Percentiles rank a stretch among this genome's conserved stretches.
Conservation (phyloP, 2,329 filamentous ascomycete species). For the Diaporthe nobilis region DNA sequence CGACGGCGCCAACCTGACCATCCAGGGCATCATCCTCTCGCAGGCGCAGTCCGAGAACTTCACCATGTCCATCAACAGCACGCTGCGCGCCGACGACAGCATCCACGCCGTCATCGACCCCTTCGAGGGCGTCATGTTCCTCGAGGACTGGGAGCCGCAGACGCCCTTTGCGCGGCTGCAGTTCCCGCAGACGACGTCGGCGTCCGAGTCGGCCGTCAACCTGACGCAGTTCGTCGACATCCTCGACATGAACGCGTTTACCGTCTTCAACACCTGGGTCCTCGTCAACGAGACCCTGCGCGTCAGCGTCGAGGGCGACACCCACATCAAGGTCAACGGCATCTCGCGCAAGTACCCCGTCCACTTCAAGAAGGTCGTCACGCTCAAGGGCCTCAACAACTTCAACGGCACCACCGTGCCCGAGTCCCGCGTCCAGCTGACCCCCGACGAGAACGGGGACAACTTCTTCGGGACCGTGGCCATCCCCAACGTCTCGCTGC, state of each 20-base stretch:
- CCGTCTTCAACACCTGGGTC: conserved; percentile 68
- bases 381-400: conserved; percentile 65
- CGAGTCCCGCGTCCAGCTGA: conserved; percentile 62
- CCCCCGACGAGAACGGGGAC: conserved; percentile 58
- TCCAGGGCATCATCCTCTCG: conserved; percentile 66
- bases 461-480: conserved; percentile 73
- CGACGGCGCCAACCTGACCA: conserved; percentile 65
- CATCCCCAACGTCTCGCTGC: conserved; percentile 75
- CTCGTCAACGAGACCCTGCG: conserved; percentile 64
- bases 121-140: conserved; percentile 69
- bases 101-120: conserved; percentile 65
- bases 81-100: conserved; percentile 65
- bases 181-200: conserved; percentile 66
- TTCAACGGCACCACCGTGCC: conserved; percentile 69
- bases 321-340: conserved; percentile 64
- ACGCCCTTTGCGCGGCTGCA: conserved; percentile 64
- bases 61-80: conserved; percentile 69
- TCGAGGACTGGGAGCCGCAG: conserved; percentile 63
- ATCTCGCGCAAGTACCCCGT: conserved; percentile 64
- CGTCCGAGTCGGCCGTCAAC: conserved; percentile 65
- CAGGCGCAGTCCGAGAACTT: conserved; percentile 61
- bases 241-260: conserved; percentile 62
- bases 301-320: conserved; percentile 66
- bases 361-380: conserved; percentile 69
- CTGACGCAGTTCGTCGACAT: conserved; percentile 65